A percentile compares a stretch with the other conserved stretches of the same genome.
Evolutionary conservation across 2,329 filamentous ascomycete species (phyloP).

Genomic region (Fusarium equiseti): DNA sequence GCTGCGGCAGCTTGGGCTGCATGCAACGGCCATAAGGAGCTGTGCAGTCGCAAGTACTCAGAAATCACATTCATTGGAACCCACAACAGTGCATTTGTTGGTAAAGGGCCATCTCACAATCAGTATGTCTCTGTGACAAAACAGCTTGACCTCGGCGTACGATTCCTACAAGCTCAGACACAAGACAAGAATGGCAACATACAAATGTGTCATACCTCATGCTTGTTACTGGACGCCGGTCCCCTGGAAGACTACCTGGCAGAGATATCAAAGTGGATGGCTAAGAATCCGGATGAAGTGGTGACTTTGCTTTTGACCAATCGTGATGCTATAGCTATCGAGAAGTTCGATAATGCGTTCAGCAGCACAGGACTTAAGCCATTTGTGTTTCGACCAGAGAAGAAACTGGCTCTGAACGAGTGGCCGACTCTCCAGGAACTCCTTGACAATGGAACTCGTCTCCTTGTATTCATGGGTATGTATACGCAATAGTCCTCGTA

Average conservation of each 20-base stretch:
- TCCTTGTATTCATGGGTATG: conserved; percentile 78
- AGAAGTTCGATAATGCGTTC: conserved; percentile 68
- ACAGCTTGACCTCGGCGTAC: conserved; percentile 72
- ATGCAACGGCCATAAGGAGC: conserved; percentile 70
- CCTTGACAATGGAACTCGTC: conserved; percentile 70
- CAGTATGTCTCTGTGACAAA: conserved; percentile 69
- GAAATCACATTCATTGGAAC: conserved; percentile 72
- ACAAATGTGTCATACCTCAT: conserved; percentile 74
- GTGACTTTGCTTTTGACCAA: conserved; percentile 74
- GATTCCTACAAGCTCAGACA: conserved; percentile 74
- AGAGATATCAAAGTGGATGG: conserved; percentile 71
- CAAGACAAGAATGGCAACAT: conserved; percentile 65
- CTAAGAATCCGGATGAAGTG: conserved; percentile 69
- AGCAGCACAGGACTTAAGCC: conserved; percentile 65
- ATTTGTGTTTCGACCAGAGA: conserved; percentile 67
- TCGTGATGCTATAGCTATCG: conserved; percentile 66
- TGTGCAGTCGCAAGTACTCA: conserved; percentile 69
- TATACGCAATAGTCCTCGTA: neutral
- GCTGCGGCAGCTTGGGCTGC: conserved; percentile 39
- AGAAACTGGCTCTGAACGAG: conserved; percentile 57
- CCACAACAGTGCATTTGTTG: conserved; percentile 75
- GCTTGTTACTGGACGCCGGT: conserved; percentile 69
- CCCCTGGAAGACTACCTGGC: conserved; percentile 66
- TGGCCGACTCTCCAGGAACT: conserved; percentile 79
- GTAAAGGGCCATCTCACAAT: conserved; percentile 65